Percentiles rank a stretch among this genome's conserved stretches.
Conservation (phyloP, 345 rosid genomes). For the Theobroma cacao region DNA sequence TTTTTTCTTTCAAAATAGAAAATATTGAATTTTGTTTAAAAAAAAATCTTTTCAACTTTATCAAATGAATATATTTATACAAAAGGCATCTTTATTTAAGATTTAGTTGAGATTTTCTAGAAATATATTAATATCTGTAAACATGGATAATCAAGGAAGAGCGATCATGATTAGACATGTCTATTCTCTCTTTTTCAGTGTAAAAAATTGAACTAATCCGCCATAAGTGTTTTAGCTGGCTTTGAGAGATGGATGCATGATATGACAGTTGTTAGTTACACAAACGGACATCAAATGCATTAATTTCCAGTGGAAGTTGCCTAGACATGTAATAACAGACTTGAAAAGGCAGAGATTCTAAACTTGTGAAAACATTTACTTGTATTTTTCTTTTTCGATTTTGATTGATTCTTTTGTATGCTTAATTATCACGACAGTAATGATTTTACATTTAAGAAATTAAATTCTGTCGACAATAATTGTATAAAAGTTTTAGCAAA, state of each 20-base stretch:
- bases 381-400: too few relatives aligned
- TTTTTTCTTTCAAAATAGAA: too few relatives aligned
- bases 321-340: neutral
- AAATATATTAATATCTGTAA: neutral
- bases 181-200: neutral
- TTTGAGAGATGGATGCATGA: conserved; percentile 7
- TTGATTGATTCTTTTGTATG: too few relatives aligned
- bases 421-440: too few relatives aligned
- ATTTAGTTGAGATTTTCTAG: neutral
- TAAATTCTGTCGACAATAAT: too few relatives aligned
- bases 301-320: neutral
- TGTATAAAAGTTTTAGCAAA: too few relatives aligned
- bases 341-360: neutral
- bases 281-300: neutral
- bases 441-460: too few relatives aligned
- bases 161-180: conserved; percentile 12
- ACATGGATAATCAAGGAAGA: neutral
- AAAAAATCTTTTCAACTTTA: too few relatives aligned
- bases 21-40: neutral
- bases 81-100: neutral
- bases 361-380: too few relatives aligned
- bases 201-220: neutral
- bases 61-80: too few relatives aligned
- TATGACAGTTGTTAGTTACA: conserved; percentile 10
- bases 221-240: conserved; percentile 35